Evolutionary conservation across 1,139 yeast species (phyloP).

Genomic region (Suhomyces panamericanus): DNA sequence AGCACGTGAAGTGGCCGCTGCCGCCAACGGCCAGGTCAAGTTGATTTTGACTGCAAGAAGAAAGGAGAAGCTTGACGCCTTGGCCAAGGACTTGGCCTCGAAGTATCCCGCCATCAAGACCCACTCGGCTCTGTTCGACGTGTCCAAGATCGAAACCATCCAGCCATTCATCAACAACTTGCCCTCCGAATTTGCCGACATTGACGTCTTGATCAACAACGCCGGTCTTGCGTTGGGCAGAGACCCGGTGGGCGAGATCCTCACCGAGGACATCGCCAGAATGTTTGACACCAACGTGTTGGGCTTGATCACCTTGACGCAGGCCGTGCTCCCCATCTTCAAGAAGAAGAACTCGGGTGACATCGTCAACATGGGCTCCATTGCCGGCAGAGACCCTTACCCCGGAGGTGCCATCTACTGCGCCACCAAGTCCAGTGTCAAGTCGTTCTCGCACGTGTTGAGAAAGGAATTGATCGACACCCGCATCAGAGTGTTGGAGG

Average conservation of each 20-base stretch:
- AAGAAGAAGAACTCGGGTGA: constrained; percentile 62
- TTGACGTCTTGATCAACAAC: constrained; percentile 43
- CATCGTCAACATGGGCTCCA: constrained; percentile 79
- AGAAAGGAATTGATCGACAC: constrained; percentile 78
- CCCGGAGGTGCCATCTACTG: constrained; percentile 88
- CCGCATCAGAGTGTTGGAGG: constrained; percentile 73
- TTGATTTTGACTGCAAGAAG: constrained; percentile 47
- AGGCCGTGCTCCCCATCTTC: constrained; percentile 44
- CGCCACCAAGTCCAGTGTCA: constrained; percentile 82
- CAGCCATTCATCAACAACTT: constrained; percentile 32
- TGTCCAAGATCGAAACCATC: constrained; percentile 37
- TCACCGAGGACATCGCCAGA: constrained; percentile 32
- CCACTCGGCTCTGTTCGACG: constrained; percentile 33
- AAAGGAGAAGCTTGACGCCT: constrained; percentile 34
- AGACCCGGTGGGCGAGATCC: constrained; percentile 38
- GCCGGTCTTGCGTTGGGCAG: constrained; percentile 48
- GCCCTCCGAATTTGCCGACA: constrained; percentile 38
- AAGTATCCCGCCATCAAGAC: constrained; percentile 30
- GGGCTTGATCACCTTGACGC: constrained; percentile 43
- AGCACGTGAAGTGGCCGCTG: constrained; percentile 41
- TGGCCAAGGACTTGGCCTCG: constrained; percentile 28
- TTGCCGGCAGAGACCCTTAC: constrained; percentile 86
- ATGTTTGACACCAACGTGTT: constrained; percentile 47
- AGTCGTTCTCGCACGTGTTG: constrained; percentile 71
- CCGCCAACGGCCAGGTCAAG: constrained; percentile 39